Evolutionary conservation across 1,139 yeast genomes (phyloP), one percentile per base, ranked within the genome.

Genomic region (Pichia sp.): DNA sequence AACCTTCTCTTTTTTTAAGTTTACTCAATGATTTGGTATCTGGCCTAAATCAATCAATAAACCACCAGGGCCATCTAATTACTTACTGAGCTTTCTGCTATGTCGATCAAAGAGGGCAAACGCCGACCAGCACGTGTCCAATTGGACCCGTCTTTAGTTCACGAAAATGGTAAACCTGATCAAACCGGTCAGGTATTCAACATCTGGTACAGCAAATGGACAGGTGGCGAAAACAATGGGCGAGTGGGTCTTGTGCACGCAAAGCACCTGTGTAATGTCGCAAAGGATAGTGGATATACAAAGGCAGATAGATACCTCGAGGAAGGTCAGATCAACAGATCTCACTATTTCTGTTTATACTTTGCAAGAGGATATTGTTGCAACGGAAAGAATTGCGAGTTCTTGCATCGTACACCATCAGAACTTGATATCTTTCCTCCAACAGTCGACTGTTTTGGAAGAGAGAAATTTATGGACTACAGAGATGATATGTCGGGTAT

Each of bases 401-500:
- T 76, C 55, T 61, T 80, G 33, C 98, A 91, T 57, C 64, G 96
- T 33, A 55, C 84, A 13, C 98, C 98, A 0, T 58, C 55, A 1
- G 68, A 65, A 6, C 50, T 56, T 6, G 77, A 72, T 47, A 45
- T 56, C 19, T 48, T 49, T 18, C 55, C 61, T 1, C 67, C 78
- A 1, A 78, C 86, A 2, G 74, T 77, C 27, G 98, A 91, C 59
- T 88, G 97, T 51, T 91, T 91, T 65, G 97, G 97, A 0, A 64
- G 98, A 40, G 95, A 85, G 53, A 85, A 82, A 56, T 82, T 83
- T 44, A 68, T 84, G 1, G 83, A 77, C 30, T 85, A 85, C 53
- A 66, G 87, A 46, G 96, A 88, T 48, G 98, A 91, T 58, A 86
- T 87, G 96, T 79, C 83, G 30, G 98, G 97, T 17, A 82, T 86